Conservation (phyloP, 2,329 filamentous ascomycete genomes). For the Cordyceps cateniannulata region DNA sequence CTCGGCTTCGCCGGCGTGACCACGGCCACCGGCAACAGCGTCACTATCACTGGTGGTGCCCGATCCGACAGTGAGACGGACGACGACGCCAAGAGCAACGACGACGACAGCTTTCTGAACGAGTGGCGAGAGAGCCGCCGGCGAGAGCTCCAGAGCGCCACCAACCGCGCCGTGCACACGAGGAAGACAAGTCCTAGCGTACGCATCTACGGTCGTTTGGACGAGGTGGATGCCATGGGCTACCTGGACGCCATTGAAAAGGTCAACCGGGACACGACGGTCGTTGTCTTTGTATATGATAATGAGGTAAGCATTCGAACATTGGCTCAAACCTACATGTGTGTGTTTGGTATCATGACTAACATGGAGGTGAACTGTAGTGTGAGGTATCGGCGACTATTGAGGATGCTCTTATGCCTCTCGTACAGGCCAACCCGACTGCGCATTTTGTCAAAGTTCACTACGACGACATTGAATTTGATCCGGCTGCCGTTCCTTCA, state of each 20-base stretch:
- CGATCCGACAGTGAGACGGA: slow-evolving; percentile 41
- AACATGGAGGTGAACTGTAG: slow-evolving; percentile 37
- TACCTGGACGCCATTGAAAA: slow-evolving; percentile 97
- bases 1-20: slow-evolving; percentile 38
- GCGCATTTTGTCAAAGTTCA: slow-evolving; percentile 88
- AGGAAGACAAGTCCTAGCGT: slow-evolving; percentile 71
- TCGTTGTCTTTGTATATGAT: slow-evolving; percentile 92
- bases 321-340: not conserved
- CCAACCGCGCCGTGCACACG: slow-evolving; percentile 48
- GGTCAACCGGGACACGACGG: slow-evolving; percentile 70
- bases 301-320: slow-evolving; percentile 57
- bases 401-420: slow-evolving; percentile 67
- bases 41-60: slow-evolving; percentile 22
- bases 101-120: slow-evolving; percentile 75
- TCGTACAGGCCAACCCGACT: slow-evolving; percentile 64
- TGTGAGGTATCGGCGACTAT: slow-evolving; percentile 73
- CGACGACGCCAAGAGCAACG: slow-evolving; percentile 40
- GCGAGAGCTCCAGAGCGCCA: slow-evolving; percentile 65
- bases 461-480: slow-evolving; percentile 89
- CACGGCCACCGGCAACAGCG: slow-evolving; percentile 22
- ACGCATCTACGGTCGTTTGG: slow-evolving; percentile 70
- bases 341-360: not conserved
- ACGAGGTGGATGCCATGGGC: slow-evolving; percentile 80
- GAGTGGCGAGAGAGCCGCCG: slow-evolving; percentile 79
- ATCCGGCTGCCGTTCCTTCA: slow-evolving; percentile 79